Conservation (phyloP, 176 grass and related monocot genomes). For the Cenchrus fungigraminus region DNA sequence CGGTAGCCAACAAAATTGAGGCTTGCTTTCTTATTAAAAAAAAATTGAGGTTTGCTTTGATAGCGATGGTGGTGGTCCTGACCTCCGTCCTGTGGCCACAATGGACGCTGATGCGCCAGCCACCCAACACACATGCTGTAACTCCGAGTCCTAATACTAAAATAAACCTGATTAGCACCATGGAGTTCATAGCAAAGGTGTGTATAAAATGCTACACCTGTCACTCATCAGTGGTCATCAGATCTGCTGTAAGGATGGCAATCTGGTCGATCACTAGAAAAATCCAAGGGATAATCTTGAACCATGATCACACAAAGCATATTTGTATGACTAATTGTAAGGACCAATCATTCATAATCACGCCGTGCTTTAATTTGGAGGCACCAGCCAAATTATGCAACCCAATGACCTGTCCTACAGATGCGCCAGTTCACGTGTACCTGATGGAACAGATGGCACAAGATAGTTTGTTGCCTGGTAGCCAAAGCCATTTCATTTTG, state of each 20-base stretch:
- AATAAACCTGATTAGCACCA: neutral
- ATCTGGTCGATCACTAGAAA: constrained; percentile 27
- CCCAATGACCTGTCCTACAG: constrained; percentile 7
- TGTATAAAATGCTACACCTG: neutral
- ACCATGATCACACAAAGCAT: neutral
- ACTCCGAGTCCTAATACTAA: neutral
- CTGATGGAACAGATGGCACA: neutral
- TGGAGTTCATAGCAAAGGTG: neutral
- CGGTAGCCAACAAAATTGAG: neutral
- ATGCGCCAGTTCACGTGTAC: neutral
- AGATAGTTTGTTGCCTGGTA: neutral
- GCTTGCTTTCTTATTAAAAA: neutral
- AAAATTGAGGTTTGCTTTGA: neutral
- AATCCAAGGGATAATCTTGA: neutral
- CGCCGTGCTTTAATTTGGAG: neutral
- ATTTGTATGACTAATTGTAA: neutral
- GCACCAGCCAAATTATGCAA: constrained; percentile 24
- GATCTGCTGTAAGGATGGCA: neutral
- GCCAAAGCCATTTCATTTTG: neutral
- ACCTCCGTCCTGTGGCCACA: neutral
- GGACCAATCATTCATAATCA: constrained; percentile 33
- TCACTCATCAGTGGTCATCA: neutral
- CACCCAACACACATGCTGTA: constrained; percentile 28
- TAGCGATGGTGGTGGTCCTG: neutral
- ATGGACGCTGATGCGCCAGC: constrained; percentile 30